phyloP scores from a whole-genome alignment of 495 filamentous ascomycete genomes.

The Thermochaetoides thermophila region DNA sequence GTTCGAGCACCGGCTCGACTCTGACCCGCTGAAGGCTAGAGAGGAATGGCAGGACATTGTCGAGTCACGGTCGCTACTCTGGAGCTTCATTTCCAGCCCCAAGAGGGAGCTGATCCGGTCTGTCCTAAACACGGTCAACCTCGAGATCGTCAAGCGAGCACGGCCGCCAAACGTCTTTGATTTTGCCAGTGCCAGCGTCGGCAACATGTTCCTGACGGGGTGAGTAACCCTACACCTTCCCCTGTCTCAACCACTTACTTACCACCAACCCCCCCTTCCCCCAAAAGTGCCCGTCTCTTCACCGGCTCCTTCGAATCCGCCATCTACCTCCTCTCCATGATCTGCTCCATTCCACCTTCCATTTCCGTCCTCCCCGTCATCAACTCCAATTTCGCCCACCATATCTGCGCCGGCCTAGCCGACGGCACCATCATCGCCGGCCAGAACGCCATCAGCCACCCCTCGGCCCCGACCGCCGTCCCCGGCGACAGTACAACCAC shows the following conservation, averaged over 20 bases:
- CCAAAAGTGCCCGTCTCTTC: slow-evolving; percentile 56
- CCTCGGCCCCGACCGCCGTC: slow-evolving; percentile 40
- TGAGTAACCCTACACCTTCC: slow-evolving; percentile 6
- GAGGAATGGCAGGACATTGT: slow-evolving; percentile 82
- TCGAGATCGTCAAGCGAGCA: slow-evolving; percentile 80
- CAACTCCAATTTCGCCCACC: slow-evolving; percentile 84
- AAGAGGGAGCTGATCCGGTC: slow-evolving; percentile 88
- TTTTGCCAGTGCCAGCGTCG: slow-evolving; percentile 78
- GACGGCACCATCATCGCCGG: slow-evolving; percentile 73
- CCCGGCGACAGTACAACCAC: no score
- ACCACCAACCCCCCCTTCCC: neutral
- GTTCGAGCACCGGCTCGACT: slow-evolving; percentile 72
- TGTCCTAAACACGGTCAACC: slow-evolving; percentile 72
- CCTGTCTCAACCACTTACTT: neutral
- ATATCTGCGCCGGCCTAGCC: slow-evolving; percentile 70
- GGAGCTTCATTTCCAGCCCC: slow-evolving; percentile 59
- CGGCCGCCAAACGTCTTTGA: slow-evolving; percentile 69
- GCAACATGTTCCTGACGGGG: slow-evolving; percentile 82
- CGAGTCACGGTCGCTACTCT: slow-evolving; percentile 60
- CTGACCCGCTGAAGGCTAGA: slow-evolving; percentile 36
- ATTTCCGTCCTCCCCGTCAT: slow-evolving; percentile 77
- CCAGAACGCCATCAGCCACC: slow-evolving; percentile 87
- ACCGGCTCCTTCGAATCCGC: slow-evolving; percentile 68
- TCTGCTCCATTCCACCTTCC: slow-evolving; percentile 61
- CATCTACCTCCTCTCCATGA: slow-evolving; percentile 67